Evolutionary conservation across 2,329 filamentous ascomycete species (phyloP), one percentile per base, ranked within the genome.

Genomic region (Penicillium hordei): DNA sequence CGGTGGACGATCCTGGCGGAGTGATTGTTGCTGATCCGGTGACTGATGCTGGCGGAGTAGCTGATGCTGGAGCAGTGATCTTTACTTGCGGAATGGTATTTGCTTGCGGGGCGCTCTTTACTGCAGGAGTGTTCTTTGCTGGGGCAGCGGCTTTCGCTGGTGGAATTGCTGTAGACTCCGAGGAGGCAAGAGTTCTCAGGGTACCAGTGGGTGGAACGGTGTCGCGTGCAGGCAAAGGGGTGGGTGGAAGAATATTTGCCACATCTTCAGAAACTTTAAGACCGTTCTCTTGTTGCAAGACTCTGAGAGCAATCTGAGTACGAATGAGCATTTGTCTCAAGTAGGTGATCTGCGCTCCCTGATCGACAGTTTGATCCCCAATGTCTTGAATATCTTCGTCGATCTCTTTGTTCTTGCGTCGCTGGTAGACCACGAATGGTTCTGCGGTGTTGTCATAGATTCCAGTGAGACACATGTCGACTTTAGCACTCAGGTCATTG

Each of bases 401-500:
- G 3, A 66, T 50, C 21, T 58, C 52, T 1, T 23, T 19, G 5
- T 59, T 60, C 44, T 55, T 62, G 21, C 52, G 48, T 1, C 33
- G 36, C 8, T 63, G 61, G 17, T 53, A 46, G 7, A 45, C 55
- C 17, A 60, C 53, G 34, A 64, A 56, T 12, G 39, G 15, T 17
- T 52, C 39, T 9, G 19, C 27, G 21, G 50, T 34, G 12, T 45
- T 45, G 9, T 52, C 50, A 17, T 21, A 44, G 15, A 36, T 31
- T 10, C 39, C 39, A 6, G 15, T 7, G 17, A 45, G 38, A n/a
- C 50, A 52, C 27, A 25, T 36, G 29, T 61, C 55, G 6, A 49
- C 56, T 19, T 56, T 64, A 12, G 39, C 17, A 12, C 46, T 48
- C 23, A 66, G 25, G 34, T 63, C 55, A 17, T 55, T 48, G 19